Percentiles rank a stretch among this genome's conserved stretches.
phyloP scores from a whole-genome alignment of 1,284 basidiomycete genomes.

The Puccinia coronata region DNA sequence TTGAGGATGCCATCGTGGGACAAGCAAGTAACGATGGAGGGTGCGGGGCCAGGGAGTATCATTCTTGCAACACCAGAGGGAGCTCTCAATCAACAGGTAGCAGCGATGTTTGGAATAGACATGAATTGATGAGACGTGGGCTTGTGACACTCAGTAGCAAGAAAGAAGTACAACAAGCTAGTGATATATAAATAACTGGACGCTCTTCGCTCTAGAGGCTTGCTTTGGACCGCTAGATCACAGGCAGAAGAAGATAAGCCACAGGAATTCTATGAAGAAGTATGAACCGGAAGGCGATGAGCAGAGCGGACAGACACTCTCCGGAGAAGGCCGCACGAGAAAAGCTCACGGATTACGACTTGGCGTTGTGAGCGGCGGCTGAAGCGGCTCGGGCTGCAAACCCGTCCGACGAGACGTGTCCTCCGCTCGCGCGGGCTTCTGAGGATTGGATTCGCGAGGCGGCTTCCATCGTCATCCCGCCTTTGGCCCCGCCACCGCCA shows the following conservation, averaged over 20 bases:
- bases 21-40: not conserved
- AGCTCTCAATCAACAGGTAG: not conserved
- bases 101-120: no score
- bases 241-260: no score
- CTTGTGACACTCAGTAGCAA: not conserved
- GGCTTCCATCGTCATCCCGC: conserved; percentile 1
- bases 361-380: not conserved
- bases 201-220: no score
- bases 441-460: conserved; percentile 1
- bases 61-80: not conserved
- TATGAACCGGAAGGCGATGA: no score
- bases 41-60: not conserved
- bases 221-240: no score
- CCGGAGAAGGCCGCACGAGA: no score
- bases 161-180: not conserved
- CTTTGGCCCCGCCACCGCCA: not conserved
- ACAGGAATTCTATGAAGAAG: no score
- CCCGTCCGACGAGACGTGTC: not conserved
- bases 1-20: not conserved
- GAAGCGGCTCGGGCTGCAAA: not conserved
- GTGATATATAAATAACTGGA: not conserved
- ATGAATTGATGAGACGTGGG: not conserved
- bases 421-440: conserved; percentile 6
- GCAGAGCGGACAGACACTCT: no score
- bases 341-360: not conserved